Conservation (phyloP, 2,329 filamentous ascomycete species). For the Ramichloridium luteum region DNA sequence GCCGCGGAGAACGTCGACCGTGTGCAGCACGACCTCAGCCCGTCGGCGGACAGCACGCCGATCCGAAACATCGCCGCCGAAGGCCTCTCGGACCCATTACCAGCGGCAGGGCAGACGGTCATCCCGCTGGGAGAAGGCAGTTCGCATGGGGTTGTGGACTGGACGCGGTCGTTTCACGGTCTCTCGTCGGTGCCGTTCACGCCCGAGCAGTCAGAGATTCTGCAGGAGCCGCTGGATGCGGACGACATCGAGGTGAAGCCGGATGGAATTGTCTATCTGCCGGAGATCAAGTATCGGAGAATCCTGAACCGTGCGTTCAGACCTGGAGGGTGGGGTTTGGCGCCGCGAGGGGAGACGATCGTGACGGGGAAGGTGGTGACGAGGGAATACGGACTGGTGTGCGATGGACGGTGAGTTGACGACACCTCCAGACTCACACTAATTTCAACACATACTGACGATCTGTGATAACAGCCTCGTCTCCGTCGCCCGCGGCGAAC, state of each 20-base stretch:
- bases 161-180: conserved; percentile 73
- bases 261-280: conserved; percentile 89
- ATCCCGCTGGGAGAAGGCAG: conserved; percentile 37
- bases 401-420: conserved; percentile 72
- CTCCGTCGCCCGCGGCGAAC: conserved; percentile 84
- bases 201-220: conserved; percentile 53
- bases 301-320: conserved; percentile 87
- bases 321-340: conserved; percentile 89
- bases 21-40: conserved; percentile 13
- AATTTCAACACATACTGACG: no score
- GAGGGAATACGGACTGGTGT: conserved; percentile 84
- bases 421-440: no score
- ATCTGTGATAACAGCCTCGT: conserved; percentile 81
- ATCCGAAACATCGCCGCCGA: conserved; percentile 33
- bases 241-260: conserved; percentile 93
- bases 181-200: conserved; percentile 60
- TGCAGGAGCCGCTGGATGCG: conserved; percentile 54
- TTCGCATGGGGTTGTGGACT: conserved; percentile 58
- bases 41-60: conserved; percentile 14
- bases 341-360: conserved; percentile 72
- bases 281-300: conserved; percentile 93
- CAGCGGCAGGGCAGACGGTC: no score
- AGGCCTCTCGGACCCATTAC: conserved; percentile 41
- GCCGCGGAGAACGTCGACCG: conserved; percentile 9
- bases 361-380: conserved; percentile 73